A percentile compares a stretch with the other conserved stretches of the same genome.
phyloP scores from a whole-genome alignment of 2,329 filamentous ascomycete species.

The Capronia epimyces region DNA sequence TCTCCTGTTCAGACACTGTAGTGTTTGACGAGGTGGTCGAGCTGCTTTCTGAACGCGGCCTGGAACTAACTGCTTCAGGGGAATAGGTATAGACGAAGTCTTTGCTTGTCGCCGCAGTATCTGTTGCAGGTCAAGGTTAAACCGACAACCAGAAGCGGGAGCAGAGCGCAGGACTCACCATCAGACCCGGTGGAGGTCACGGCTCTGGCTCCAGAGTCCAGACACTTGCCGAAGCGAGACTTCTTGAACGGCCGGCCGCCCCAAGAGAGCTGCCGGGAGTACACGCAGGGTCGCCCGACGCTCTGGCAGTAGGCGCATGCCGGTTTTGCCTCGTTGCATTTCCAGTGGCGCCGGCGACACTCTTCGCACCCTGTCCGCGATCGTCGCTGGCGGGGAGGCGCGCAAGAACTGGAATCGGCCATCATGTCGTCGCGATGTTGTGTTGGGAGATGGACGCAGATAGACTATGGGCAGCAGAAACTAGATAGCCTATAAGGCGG shows the following conservation, averaged over 20 bases:
- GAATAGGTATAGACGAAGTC: conserved; percentile 4
- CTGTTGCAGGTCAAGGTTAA: neutral
- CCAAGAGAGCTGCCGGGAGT: conserved; percentile 10
- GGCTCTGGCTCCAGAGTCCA: conserved; percentile 1
- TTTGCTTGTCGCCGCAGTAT: neutral
- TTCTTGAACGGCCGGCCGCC: conserved; percentile 14
- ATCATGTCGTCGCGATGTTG: neutral
- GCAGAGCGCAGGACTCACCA: neutral
- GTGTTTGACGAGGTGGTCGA: too few relatives aligned
- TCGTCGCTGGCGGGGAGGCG: neutral
- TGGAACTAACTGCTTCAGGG: too few relatives aligned
- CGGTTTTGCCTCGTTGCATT: conserved; percentile 13
- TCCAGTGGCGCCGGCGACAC: conserved; percentile 13
- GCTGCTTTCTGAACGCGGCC: too few relatives aligned
- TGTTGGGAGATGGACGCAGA: neutral
- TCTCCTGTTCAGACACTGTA: too few relatives aligned
- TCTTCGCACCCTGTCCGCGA: conserved; percentile 9
- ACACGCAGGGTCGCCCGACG: conserved; percentile 4
- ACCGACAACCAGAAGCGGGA: too few relatives aligned
- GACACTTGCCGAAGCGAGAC: conserved; percentile 10
- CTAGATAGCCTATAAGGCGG: neutral
- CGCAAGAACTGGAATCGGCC: neutral
- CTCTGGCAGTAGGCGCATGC: conserved; percentile 4
- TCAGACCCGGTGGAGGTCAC: conserved; percentile 1
- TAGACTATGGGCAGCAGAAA: neutral